These are phyloP conservation scores for Akebia trifoliata DNA, from an alignment of 164 flowering plant species.

Conservation along the genomic window DNA sequence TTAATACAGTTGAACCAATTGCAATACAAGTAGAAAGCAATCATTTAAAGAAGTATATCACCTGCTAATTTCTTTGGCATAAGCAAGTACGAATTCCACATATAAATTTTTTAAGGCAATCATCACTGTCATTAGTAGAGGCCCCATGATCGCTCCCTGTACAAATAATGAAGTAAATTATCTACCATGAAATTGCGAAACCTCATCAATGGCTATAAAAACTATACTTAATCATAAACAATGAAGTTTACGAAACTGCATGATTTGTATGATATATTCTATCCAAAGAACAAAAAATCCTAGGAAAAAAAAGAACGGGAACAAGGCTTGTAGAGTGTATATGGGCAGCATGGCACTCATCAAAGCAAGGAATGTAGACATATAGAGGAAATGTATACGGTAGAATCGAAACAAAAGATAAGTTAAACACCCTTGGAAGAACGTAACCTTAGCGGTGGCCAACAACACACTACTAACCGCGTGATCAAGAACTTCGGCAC, in stretches of 20 bases:
- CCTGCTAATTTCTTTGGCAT: slow-evolving; percentile 8
- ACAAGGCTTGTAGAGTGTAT: no score
- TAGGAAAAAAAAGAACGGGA: no score
- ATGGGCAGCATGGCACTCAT: slow-evolving; percentile 16
- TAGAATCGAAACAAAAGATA: slow-evolving; percentile 19
- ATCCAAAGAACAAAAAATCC: no score
- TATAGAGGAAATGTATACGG: slow-evolving; percentile 17
- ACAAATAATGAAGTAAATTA: no score
- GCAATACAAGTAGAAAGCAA: slow-evolving; percentile 1
- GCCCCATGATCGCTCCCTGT: no score
- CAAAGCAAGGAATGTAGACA: slow-evolving; percentile 16
- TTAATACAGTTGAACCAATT: slow-evolving; percentile 1
- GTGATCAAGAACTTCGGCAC: slow-evolving; percentile 16
- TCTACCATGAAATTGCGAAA: no score
- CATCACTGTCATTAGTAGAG: no score
- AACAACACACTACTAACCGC: slow-evolving; percentile 17
- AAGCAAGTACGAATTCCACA: slow-evolving; percentile 15
- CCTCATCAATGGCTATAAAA: not conserved
- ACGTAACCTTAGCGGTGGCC: slow-evolving; percentile 17
- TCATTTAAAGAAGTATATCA: not conserved
- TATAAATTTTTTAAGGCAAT: slow-evolving; percentile 16
- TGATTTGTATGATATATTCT: no score
- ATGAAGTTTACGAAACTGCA: no score
- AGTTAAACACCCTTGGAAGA: slow-evolving; percentile 18
- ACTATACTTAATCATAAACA: not conserved